phyloP scores from a whole-genome alignment of 306 rosid species.

The Trichosanthes cucumerina region DNA sequence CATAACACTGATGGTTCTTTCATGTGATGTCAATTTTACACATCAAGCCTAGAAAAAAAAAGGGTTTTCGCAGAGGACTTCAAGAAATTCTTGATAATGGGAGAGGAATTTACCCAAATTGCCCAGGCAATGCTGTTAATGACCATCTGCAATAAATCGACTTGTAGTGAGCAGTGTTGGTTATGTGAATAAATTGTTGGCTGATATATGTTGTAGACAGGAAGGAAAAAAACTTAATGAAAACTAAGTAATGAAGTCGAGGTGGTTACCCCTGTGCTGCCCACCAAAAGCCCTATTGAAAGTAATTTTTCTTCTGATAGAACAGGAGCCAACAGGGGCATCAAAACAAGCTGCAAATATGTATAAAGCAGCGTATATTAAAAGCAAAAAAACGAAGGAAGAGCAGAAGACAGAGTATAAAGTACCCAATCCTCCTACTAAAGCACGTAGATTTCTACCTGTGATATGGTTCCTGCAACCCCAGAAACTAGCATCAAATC shows the following conservation, averaged over 20 bases:
- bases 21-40: neutral
- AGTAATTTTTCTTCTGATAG: conserved; percentile 70
- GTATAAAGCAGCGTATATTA: neutral
- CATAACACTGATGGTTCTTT: neutral
- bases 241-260: neutral
- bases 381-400: neutral
- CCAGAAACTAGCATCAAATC: conserved; percentile 62
- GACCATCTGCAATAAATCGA: conserved; percentile 38
- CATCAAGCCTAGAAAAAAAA: neutral
- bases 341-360: conserved; percentile 45
- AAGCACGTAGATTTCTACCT: conserved; percentile 27
- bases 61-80: neutral
- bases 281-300: conserved; percentile 48
- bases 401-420: neutral
- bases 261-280: conserved; percentile 38
- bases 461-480: conserved; percentile 50
- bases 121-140: conserved; percentile 65
- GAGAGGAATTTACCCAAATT: conserved; percentile 48
- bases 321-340: conserved; percentile 55
- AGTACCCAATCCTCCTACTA: neutral
- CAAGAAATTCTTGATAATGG: neutral
- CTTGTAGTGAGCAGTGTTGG: neutral
- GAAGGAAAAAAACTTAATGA: neutral
- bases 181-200: neutral
- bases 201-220: neutral